Conservation (phyloP, 345 rosid genomes). For the sweet orange (Citrus sinensis) region DNA sequence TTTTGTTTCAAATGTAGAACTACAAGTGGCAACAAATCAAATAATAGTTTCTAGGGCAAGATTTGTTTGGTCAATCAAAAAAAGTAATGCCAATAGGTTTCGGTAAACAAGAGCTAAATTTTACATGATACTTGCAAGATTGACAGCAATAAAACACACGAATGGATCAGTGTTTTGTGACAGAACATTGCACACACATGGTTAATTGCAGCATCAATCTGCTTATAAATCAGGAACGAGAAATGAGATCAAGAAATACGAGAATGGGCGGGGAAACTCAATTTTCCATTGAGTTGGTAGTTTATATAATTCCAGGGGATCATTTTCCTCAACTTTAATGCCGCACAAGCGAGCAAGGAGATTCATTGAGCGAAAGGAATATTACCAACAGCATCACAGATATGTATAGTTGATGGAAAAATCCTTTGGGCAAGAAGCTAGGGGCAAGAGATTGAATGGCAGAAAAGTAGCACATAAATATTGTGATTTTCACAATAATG, state of each 20-base stretch:
- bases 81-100: neutral
- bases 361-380: constrained; percentile 13
- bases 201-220: constrained; percentile 1
- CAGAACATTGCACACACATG: neutral
- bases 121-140: neutral
- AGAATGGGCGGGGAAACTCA: constrained; percentile 5
- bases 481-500: constrained; percentile 25
- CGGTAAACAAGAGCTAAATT: neutral
- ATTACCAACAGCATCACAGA: constrained; percentile 13
- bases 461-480: constrained; percentile 24
- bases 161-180: neutral
- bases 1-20: neutral
- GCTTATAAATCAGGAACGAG: neutral
- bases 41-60: neutral
- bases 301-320: neutral
- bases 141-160: neutral
- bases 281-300: constrained; percentile 1
- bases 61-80: neutral
- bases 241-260: constrained; percentile 6
- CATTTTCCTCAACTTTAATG: constrained; percentile 2
- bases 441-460: constrained; percentile 26
- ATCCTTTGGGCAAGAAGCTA: constrained; percentile 18
- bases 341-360: constrained; percentile 1
- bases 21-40: neutral
- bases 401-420: constrained; percentile 17